Conservation (phyloP, 148 eudicot genomes). For the Euryodendron excelsum region DNA sequence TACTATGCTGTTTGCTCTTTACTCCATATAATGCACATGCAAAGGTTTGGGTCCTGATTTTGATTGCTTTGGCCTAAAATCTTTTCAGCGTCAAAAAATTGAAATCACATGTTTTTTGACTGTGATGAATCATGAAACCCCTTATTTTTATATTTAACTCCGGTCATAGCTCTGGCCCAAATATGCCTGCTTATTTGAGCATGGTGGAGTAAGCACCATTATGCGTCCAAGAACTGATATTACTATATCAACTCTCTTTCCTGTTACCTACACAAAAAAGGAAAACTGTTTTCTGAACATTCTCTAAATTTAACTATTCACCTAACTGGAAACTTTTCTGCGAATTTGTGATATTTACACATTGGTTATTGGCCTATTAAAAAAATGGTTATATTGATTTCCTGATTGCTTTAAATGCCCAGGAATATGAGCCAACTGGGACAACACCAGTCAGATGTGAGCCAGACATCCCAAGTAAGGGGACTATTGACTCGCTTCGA, state of each 20-base stretch:
- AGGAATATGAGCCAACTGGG: slow-evolving; percentile 96
- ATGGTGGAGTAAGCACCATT: not conserved
- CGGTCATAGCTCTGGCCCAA: not conserved
- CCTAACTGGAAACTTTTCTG: not conserved
- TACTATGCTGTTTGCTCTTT: not conserved
- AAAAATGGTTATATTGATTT: not conserved
- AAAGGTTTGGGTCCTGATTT: not conserved
- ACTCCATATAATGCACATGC: not conserved
- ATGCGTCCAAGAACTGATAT: not conserved
- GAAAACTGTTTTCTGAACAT: not conserved
- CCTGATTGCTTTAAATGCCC: slow-evolving; percentile 5
- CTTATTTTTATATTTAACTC: not conserved
- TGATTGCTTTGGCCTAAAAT: not conserved
- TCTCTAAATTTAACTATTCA: not conserved
- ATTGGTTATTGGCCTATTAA: not conserved
- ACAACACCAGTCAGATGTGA: slow-evolving; percentile 71
- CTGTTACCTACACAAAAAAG: not conserved
- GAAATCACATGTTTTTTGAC: not conserved
- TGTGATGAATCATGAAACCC: not conserved
- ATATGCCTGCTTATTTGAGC: not conserved
- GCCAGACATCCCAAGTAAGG: slow-evolving; percentile 77
- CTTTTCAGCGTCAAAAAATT: not conserved
- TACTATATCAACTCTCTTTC: slow-evolving; percentile 1
- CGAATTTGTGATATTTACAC: not conserved
- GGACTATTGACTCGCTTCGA: slow-evolving; percentile 74